Conservation (phyloP, 331 rosid genomes). For the Malus hybrid region DNA sequence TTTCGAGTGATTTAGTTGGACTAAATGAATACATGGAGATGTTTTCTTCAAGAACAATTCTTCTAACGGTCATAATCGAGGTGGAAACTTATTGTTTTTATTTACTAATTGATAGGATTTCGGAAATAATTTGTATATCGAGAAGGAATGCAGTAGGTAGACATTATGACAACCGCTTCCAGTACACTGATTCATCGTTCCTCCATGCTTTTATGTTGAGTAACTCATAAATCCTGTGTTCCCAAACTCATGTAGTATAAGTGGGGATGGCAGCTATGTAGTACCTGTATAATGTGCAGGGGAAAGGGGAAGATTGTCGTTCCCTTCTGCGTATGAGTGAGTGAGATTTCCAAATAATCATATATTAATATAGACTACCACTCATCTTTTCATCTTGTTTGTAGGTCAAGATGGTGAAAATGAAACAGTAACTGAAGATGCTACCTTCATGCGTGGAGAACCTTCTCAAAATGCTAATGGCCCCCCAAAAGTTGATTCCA, state of each 20-base stretch:
- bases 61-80: neutral
- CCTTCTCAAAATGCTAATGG: conserved; percentile 26
- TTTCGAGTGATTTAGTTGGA: neutral
- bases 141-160: neutral
- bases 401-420: conserved; percentile 36
- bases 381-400: neutral
- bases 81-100: too few relatives aligned
- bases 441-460: conserved; percentile 38
- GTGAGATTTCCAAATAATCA: neutral
- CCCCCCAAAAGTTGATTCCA: conserved; percentile 71
- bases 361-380: neutral
- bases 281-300: neutral
- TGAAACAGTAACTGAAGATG: conserved; percentile 38
- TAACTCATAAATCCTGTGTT: neutral
- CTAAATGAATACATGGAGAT: neutral
- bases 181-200: neutral
- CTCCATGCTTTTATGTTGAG: neutral
- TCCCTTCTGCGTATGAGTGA: neutral
- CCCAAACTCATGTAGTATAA: neutral
- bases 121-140: neutral
- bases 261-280: neutral
- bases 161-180: neutral
- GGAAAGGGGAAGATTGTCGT: neutral
- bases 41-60: neutral
- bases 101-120: neutral